Evolutionary conservation across 2,329 filamentous ascomycete genomes (phyloP).

Genomic region (Paecilomyces sp.): DNA sequence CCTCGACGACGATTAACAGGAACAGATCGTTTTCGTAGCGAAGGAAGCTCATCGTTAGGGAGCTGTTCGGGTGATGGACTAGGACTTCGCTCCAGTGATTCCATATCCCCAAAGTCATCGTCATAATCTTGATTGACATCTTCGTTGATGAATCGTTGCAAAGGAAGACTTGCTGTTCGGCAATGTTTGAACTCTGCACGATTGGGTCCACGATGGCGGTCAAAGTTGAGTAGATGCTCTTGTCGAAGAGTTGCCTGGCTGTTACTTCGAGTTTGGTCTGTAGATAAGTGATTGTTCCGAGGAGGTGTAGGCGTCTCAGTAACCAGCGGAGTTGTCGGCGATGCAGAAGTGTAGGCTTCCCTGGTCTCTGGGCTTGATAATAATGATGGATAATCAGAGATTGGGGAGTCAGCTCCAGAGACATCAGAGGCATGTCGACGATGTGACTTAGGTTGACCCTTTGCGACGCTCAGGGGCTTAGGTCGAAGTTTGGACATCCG

Average conservation of each 20-base stretch:
- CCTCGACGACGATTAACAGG: neutral
- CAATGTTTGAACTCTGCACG: conserved; percentile 18
- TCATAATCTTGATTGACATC: conserved; percentile 21
- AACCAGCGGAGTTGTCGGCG: conserved; percentile 7
- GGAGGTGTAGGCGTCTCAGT: conserved; percentile 17
- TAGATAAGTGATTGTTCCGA: conserved; percentile 10
- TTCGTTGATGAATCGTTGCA: conserved; percentile 35
- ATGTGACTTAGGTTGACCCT: neutral
- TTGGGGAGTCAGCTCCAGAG: conserved; percentile 19
- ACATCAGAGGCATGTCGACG: conserved; percentile 14
- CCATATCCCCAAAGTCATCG: neutral
- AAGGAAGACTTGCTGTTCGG: conserved; percentile 27
- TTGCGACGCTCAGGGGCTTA: neutral
- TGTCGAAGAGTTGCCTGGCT: conserved; percentile 23
- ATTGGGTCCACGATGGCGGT: conserved; percentile 16
- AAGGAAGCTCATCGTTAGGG: neutral
- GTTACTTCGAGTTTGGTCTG: conserved; percentile 12
- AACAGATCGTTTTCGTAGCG: neutral
- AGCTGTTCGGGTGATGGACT: neutral
- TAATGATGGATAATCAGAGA: conserved; percentile 24
- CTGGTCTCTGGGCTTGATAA: conserved; percentile 22
- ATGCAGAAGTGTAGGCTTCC: conserved; percentile 10
- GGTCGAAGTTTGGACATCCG: neutral
- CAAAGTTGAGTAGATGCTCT: conserved; percentile 21
- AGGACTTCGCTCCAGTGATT: neutral